Percentiles rank a stretch among this genome's conserved stretches.
These are phyloP conservation scores for Pseudogymnoascus sp. DNA, from an alignment of 2,329 filamentous ascomycete genomes.

Conservation along the genomic window DNA sequence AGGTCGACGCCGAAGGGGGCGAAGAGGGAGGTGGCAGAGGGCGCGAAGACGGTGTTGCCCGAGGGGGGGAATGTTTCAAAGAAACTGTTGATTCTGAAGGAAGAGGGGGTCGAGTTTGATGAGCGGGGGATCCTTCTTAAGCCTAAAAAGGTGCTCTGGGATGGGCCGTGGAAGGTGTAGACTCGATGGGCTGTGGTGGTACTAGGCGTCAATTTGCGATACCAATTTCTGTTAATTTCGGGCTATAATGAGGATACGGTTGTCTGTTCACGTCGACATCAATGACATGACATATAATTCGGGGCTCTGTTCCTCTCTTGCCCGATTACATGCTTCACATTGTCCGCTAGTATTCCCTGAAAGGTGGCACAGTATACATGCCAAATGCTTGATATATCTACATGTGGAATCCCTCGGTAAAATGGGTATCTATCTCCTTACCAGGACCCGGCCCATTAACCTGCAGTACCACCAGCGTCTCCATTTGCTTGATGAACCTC, in stretches of 20 bases:
- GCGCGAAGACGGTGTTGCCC: not conserved
- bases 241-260: not conserved
- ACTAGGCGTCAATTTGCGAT: not conserved
- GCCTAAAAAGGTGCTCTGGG: not conserved
- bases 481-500: slow-evolving; percentile 70
- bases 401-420: slow-evolving; percentile 4
- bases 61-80: slow-evolving; percentile 36
- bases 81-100: slow-evolving; percentile 36
- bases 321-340: not conserved
- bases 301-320: not conserved
- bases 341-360: not conserved
- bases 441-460: slow-evolving; percentile 9
- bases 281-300: not conserved
- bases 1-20: not conserved
- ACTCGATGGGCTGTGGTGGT: not conserved
- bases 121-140: slow-evolving; percentile 31
- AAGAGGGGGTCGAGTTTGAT: slow-evolving; percentile 41
- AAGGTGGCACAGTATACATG: not conserved
- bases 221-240: not conserved
- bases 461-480: slow-evolving; percentile 53
- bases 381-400: not conserved
- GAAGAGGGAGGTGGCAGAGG: not conserved
- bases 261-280: not conserved
- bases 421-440: slow-evolving; percentile 4
- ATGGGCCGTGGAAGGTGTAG: slow-evolving; percentile 8